A percentile compares a stretch with the other conserved stretches of the same genome.
phyloP scores from a whole-genome alignment of 805 yeast species.

The Ogataea sp. region DNA sequence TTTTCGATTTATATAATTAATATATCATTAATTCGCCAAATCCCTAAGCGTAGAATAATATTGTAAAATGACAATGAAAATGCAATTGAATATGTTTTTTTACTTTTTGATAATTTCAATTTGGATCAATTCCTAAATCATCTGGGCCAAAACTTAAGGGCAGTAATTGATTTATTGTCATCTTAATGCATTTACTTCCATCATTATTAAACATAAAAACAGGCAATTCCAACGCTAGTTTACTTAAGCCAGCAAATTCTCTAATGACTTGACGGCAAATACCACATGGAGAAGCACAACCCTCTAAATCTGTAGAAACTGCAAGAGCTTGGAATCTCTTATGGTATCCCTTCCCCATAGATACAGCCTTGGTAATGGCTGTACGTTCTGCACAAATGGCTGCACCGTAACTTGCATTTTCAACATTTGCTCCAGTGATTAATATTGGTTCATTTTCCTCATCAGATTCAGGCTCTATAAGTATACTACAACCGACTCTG shows the following conservation, averaged over 20 bases:
- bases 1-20: too few relatives aligned
- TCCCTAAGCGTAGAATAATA: too few relatives aligned
- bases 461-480: constrained; percentile 36
- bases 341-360: constrained; percentile 28
- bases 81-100: too few relatives aligned
- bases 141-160: constrained; percentile 89
- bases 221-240: constrained; percentile 31
- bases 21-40: too few relatives aligned
- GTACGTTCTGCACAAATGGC: constrained; percentile 73
- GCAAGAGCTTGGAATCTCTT: constrained; percentile 50
- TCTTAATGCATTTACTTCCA: constrained; percentile 36
- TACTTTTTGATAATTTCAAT: too few relatives aligned
- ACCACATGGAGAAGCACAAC: constrained; percentile 82
- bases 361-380: constrained; percentile 50
- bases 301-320: constrained; percentile 51
- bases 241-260: constrained; percentile 49
- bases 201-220: constrained; percentile 60
- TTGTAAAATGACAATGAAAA: too few relatives aligned
- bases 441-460: constrained; percentile 12
- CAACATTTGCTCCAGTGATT: constrained; percentile 79
- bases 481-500: constrained; percentile 74
- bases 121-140: constrained; percentile 26
- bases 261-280: constrained; percentile 86
- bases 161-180: constrained; percentile 53
- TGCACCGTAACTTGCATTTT: constrained; percentile 84